Conservation (phyloP, 2,329 filamentous ascomycete species). For the Myriosclerotinia duriaeana region DNA sequence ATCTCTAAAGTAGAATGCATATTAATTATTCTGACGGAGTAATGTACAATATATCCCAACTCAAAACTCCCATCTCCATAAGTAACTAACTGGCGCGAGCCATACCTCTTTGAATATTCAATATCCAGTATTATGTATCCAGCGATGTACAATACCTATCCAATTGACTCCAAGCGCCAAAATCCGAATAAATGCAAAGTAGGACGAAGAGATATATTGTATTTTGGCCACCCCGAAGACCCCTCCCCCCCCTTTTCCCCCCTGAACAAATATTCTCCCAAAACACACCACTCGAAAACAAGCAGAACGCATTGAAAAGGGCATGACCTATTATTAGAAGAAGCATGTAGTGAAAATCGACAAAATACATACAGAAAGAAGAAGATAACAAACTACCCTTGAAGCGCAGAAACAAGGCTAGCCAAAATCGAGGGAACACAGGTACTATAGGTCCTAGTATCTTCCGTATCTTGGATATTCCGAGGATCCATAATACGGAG, state of each 20-base stretch:
- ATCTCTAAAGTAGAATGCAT: background rate
- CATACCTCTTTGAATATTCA: background rate
- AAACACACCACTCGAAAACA: background rate
- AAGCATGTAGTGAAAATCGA: background rate
- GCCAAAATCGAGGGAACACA: background rate
- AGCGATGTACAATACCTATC: background rate
- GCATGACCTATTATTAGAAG: background rate
- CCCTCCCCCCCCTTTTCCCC: fast-evolving
- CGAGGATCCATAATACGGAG: background rate
- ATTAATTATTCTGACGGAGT: background rate
- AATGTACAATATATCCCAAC: background rate
- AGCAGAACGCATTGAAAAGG: background rate
- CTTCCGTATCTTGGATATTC: background rate
- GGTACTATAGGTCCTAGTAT: background rate
- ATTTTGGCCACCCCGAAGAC: too few species aligned
- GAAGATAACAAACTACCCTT: background rate
- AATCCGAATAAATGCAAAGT: too few species aligned
- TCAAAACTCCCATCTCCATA: background rate
- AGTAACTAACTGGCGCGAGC: background rate
- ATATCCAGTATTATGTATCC: background rate
- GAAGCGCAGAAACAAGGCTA: too few species aligned
- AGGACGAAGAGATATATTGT: too few species aligned
- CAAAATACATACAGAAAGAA: fast-evolving
- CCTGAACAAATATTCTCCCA: background rate
- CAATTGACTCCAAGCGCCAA: background rate